These are phyloP conservation scores for Pseudogymnoascus sp. DNA, from an alignment of 2,329 filamentous ascomycete species.

Conservation along the genomic window DNA sequence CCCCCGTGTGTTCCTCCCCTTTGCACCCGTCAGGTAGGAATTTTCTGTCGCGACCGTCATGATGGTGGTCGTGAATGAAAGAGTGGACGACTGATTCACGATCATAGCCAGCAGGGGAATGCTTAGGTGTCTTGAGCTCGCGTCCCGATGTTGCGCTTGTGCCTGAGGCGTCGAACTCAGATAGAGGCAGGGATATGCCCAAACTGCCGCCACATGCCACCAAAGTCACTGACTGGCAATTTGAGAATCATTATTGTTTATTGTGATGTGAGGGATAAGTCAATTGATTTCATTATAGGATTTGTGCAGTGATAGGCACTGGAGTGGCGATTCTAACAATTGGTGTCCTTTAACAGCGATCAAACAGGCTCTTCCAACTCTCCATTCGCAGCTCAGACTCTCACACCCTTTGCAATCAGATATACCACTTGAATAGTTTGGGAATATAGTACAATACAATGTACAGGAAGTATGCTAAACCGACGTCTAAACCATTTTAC, in stretches of 20 bases:
- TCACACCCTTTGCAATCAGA: background rate
- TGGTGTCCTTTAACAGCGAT: background rate
- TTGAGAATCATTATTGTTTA: background rate
- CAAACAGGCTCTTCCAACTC: background rate
- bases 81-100: constrained; percentile 13
- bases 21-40: constrained; percentile 65
- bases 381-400: background rate
- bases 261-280: background rate
- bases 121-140: constrained; percentile 30
- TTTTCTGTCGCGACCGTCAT: constrained; percentile 37
- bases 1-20: constrained; percentile 73
- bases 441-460: constrained; percentile 32
- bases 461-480: constrained; percentile 32
- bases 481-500: constrained; percentile 31
- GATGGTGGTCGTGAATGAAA: constrained; percentile 27
- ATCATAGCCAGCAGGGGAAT: constrained; percentile 17
- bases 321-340: background rate
- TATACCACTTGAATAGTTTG: constrained; percentile 7
- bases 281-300: background rate
- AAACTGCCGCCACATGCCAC: background rate
- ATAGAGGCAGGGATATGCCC: constrained; percentile 22
- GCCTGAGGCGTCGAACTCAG: constrained; percentile 22
- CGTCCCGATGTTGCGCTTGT: background rate
- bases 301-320: background rate
- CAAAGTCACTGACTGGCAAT: background rate